Percentiles rank a stretch among this genome's conserved stretches.
These are phyloP conservation scores for Alternaria gansuensis DNA, from an alignment of 2,329 filamentous ascomycete species.

Conservation along the genomic window DNA sequence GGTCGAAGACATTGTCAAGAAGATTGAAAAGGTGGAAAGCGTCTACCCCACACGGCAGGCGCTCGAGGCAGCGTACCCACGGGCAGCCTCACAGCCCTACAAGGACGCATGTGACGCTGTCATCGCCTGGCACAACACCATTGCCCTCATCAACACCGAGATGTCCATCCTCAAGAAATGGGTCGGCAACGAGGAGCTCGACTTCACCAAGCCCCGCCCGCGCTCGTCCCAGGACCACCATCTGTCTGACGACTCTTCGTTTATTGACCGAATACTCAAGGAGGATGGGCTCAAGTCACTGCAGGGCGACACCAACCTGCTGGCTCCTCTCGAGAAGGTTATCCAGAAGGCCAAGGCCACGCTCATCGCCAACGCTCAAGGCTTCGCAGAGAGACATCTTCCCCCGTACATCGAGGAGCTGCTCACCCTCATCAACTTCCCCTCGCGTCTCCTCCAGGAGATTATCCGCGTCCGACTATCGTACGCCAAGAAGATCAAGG, in stretches of 20 bases:
- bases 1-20: conserved; percentile 85
- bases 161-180: conserved; percentile 90
- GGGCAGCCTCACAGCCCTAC: conserved; percentile 79
- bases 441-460: conserved; percentile 92
- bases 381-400: conserved; percentile 87
- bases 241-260: conserved; percentile 87
- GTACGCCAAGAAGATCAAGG: conserved; percentile 95
- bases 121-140: conserved; percentile 96
- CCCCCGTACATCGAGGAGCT: conserved; percentile 97
- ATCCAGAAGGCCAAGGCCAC: conserved; percentile 95
- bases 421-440: conserved; percentile 95
- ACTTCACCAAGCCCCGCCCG: conserved; percentile 80
- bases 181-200: conserved; percentile 95
- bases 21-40: conserved; percentile 87
- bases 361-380: conserved; percentile 82
- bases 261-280: conserved; percentile 92
- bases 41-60: conserved; percentile 83
- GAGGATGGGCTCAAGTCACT: conserved; percentile 93
- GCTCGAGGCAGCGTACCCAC: conserved; percentile 77
- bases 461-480: conserved; percentile 91
- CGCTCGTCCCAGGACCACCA: conserved; percentile 74
- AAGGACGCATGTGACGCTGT: conserved; percentile 86
- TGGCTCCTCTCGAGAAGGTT: conserved; percentile 81
- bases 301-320: conserved; percentile 84
- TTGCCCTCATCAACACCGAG: conserved; percentile 93